A percentile compares a stretch with the other conserved stretches of the same genome.
Conservation (phyloP, 1,284 basidiomycete genomes). For the Amylostereum chailletii region DNA sequence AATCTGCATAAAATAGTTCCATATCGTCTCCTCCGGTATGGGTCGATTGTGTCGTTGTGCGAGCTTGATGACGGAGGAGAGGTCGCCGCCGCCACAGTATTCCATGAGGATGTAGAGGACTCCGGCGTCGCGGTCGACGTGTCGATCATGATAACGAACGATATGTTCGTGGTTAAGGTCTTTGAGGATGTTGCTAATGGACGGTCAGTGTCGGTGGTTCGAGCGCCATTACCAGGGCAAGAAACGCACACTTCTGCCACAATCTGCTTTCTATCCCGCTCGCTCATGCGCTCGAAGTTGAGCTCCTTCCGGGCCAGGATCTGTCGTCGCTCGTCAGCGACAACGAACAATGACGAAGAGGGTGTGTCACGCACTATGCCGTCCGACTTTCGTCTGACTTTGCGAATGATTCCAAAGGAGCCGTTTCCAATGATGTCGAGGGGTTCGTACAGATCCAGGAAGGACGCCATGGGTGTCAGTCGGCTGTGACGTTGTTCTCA, state of each 20-base stretch:
- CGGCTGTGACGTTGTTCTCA: too few relatives aligned
- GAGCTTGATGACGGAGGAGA: slow-evolving; percentile 79
- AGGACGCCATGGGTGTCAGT: slow-evolving; percentile 24
- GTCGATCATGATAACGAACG: slow-evolving; percentile 87
- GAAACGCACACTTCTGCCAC: slow-evolving; percentile 88
- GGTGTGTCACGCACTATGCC: slow-evolving; percentile 54
- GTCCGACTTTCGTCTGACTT: slow-evolving; percentile 81
- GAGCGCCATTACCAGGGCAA: background rate
- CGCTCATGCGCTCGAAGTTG: slow-evolving; percentile 91
- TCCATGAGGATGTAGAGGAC: slow-evolving; percentile 96
- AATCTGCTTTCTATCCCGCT: slow-evolving; percentile 89
- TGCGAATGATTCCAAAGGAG: slow-evolving; percentile 95
- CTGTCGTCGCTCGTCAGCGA: slow-evolving; percentile 26
- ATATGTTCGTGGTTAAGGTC: slow-evolving; percentile 92
- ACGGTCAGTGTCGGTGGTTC: background rate
- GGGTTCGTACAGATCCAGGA: slow-evolving; percentile 75
- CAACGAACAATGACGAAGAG: background rate
- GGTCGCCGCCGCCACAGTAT: slow-evolving; percentile 92
- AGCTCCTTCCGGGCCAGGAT: slow-evolving; percentile 91
- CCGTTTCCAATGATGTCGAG: slow-evolving; percentile 93
- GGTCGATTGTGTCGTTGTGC: slow-evolving; percentile 58
- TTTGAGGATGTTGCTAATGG: slow-evolving; percentile 84
- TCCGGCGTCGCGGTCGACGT: slow-evolving; percentile 85
- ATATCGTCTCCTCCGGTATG: slow-evolving; percentile 87
- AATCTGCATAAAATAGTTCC: slow-evolving; percentile 94